Evolutionary conservation across 2,329 filamentous ascomycete species (phyloP), one percentile per base, ranked within the genome.

Genomic region (Dryadomyces quercivorus): DNA sequence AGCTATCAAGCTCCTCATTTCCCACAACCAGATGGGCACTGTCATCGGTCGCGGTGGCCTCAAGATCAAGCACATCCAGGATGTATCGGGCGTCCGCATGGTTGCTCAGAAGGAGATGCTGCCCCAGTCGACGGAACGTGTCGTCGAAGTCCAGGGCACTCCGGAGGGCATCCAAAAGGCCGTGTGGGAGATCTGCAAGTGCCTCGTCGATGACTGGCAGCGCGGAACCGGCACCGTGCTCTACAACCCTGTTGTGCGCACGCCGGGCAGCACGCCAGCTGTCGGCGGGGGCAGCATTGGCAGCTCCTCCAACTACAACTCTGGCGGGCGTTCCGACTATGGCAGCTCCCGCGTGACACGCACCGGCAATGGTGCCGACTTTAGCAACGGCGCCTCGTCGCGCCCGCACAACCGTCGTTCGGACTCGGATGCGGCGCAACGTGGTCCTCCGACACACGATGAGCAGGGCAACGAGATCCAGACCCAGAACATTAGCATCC

Each of bases 41-140:
- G 96, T 98, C 73, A 98, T 98, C 67, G 93, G 93, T 64, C 84
- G 90, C 61, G 88, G 94, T 69, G 93, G 93, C 57, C 78, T 96
- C 62, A 98, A 97, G 78, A 98, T 98, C 78, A 98, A 98, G 80
- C 88, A 96, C 69, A 98, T 98, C 62, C 93, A 98, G 70, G 93
- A 98, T 69, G 85, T 84, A 34, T 97, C 93, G 5, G 91, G 91
- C 60, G 93, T 97, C 56, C 91, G 93, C 67, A 98, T 98, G 93
- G 91, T 98, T 50, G 93, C 93, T 44, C 93, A 98, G 72, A 98
- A 98, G 74, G 93, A 98, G 66, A 98, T 98, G 93, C 84, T 98
- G 8, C 93, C 93, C 40, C 93, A 98, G 70, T 98, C 93, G 6
- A 98, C 93, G 38, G 93, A 98, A 75, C 86, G 93, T 60, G 91